These are phyloP conservation scores for Bipolaris cookei DNA, from an alignment of 2,329 filamentous ascomycete species.

Conservation along the genomic window DNA sequence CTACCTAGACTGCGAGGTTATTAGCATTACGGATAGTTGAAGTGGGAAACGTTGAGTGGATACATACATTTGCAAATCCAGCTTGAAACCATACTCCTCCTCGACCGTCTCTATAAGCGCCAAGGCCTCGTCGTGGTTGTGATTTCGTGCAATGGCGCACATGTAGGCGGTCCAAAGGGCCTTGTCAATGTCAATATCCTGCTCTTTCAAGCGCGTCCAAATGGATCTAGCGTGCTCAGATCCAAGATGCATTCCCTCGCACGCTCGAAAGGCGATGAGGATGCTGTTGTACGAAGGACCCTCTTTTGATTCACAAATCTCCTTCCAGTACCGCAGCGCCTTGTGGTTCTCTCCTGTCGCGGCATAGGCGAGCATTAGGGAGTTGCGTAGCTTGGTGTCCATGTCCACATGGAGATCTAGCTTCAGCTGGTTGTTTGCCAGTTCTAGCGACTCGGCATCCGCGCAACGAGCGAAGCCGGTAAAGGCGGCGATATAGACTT, in stretches of 20 bases:
- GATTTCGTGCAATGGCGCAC: slow-evolving; percentile 75
- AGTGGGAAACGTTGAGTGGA: background rate
- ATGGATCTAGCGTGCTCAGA: slow-evolving; percentile 60
- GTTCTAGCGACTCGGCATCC: slow-evolving; percentile 70
- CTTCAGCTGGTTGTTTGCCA: slow-evolving; percentile 92
- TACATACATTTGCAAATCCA: slow-evolving; percentile 75
- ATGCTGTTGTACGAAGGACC: slow-evolving; percentile 84
- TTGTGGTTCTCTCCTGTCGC: slow-evolving; percentile 69
- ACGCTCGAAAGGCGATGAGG: slow-evolving; percentile 79
- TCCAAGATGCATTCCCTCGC: slow-evolving; percentile 65
- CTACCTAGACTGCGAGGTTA: slow-evolving; percentile 66
- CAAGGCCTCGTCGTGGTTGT: slow-evolving; percentile 71
- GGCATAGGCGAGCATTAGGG: slow-evolving; percentile 84
- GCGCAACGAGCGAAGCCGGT: slow-evolving; percentile 70
- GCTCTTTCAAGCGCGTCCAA: slow-evolving; percentile 72
- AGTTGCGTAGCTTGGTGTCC: slow-evolving; percentile 78
- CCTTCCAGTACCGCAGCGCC: slow-evolving; percentile 80
- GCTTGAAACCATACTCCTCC: slow-evolving; percentile 67
- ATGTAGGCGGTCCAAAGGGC: slow-evolving; percentile 78
- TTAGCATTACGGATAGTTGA: slow-evolving; percentile 17
- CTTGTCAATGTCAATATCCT: slow-evolving; percentile 80
- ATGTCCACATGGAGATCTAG: slow-evolving; percentile 82
- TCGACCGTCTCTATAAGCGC: slow-evolving; percentile 71
- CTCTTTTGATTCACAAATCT: slow-evolving; percentile 82
- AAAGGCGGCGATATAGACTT: slow-evolving; percentile 80